Conservation (phyloP, 2,329 filamentous ascomycete species). For the Alternaria rosae region DNA sequence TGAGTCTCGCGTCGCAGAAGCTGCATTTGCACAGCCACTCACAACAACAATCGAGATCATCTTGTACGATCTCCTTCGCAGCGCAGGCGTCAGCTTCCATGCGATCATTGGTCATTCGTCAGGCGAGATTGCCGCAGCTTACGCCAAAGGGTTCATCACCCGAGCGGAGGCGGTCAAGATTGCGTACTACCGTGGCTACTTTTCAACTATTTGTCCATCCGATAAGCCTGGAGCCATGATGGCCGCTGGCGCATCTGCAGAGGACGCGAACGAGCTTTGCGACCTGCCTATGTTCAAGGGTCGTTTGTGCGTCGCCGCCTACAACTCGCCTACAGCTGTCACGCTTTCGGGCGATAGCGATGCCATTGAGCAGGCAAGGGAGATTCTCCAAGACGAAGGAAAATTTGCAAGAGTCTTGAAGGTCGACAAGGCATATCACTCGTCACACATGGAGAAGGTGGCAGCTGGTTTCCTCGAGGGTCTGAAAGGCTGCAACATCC, state of each 20-base stretch:
- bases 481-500: background rate
- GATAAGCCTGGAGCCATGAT: slow-evolving; percentile 1
- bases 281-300: slow-evolving; percentile 17
- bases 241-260: background rate
- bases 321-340: slow-evolving; percentile 45
- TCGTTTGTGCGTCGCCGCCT: slow-evolving; percentile 28
- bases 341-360: slow-evolving; percentile 56
- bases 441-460: slow-evolving; percentile 45
- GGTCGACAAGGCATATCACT: slow-evolving; percentile 57
- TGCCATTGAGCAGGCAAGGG: slow-evolving; percentile 45
- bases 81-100: slow-evolving; percentile 10
- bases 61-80: slow-evolving; percentile 14
- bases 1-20: slow-evolving; percentile 2
- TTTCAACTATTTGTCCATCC: background rate
- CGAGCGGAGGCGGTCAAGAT: background rate
- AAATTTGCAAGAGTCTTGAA: slow-evolving; percentile 52
- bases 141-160: slow-evolving; percentile 25
- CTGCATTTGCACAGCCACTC: slow-evolving; percentile 28
- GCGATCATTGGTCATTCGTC: slow-evolving; percentile 48
- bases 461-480: background rate
- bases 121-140: slow-evolving; percentile 53
- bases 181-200: background rate
- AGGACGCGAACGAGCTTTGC: background rate
- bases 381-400: slow-evolving; percentile 43
- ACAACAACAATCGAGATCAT: slow-evolving; percentile 32